Percentiles rank a stretch among this genome's conserved stretches.
Evolutionary conservation across 1,284 basidiomycete genomes (phyloP).

Genomic region (Pseudomicrostroma phylloplanum): DNA sequence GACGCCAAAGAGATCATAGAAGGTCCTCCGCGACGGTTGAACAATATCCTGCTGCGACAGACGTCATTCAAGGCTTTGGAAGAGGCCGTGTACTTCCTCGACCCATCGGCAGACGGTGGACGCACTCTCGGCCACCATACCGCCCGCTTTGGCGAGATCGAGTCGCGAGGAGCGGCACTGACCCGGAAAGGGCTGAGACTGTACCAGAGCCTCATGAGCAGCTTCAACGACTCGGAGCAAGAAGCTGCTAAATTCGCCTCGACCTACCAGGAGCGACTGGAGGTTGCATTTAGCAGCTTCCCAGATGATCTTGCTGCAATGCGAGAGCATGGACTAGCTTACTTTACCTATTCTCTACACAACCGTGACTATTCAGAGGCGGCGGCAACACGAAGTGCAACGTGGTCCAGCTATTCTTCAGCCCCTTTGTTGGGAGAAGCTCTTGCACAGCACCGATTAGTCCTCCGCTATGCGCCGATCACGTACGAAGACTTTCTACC

Average conservation of each 20-base stretch:
- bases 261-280: not conserved
- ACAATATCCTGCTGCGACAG: not conserved
- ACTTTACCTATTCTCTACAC: not conserved
- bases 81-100: slow-evolving; percentile 1
- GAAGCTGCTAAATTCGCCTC: not conserved
- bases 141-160: slow-evolving; percentile 55
- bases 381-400: not conserved
- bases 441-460: slow-evolving; percentile 10
- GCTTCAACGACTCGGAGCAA: not conserved
- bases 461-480: slow-evolving; percentile 44
- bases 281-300: not conserved
- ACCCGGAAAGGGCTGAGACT: slow-evolving; percentile 39
- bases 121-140: slow-evolving; percentile 44
- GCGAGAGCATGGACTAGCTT: not conserved
- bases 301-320: not conserved
- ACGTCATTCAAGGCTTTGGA: not conserved
- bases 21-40: not conserved
- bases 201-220: slow-evolving; percentile 14
- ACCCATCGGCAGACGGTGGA: not conserved
- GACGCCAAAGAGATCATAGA: not conserved
- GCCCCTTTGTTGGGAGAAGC: not conserved
- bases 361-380: not conserved
- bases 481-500: slow-evolving; percentile 55
- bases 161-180: slow-evolving; percentile 52
- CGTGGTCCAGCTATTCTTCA: not conserved